Base-by-base conservation (phyloP, 139 green algal genomes). In the Chlamydomonas schloesseri region DNA sequence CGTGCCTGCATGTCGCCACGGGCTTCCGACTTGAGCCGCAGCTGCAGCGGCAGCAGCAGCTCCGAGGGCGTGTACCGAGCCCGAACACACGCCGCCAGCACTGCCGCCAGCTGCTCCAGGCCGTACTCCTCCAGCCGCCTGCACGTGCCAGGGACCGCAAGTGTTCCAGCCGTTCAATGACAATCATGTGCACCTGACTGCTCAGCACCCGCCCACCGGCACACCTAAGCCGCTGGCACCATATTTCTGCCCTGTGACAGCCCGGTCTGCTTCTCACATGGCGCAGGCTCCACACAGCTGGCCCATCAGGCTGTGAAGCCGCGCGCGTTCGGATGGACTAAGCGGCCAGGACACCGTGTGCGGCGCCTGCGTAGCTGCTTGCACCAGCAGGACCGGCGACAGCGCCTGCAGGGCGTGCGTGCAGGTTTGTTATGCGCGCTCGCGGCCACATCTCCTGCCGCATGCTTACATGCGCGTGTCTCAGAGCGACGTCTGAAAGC, bases 41-140 rank as follows among this genome's bases (percentile, higher is more conserved):
- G 37, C 37, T 83, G 62, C 37, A 83, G 64, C 37, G 77, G 77
- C 36, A 83, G 29, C 36, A 83, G 31, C 37, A 83, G 77, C 28
- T 73, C 62, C 28, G 13, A 11, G 1, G 77, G 77, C 11, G 31
- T 15, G 29, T 42, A 62, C 3, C 34, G 77, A 0, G 62, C 58
- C 17, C 77, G 37, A 1, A 42, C 60, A 46, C 77, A 83, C 18
- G 46, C 77, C 0, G 60, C 77, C 37, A 73, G 0, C 37, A 83
- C 13, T 0, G 60, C 29, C 20, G 77, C 77, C 37, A 83, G 64
- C 31, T 83, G 28, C 23, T 21, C 24, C 18, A 83, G 1, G 9
- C 42, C 26, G 62, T 83, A 83, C 13, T 31, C 13, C 36, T 83
- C 77, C 24, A 83, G 20, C 17, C 73, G 42, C 77, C 77, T 83